Base-by-base conservation (phyloP, 768 basidiomycete genomes). In the Mycena galopus region DNA sequence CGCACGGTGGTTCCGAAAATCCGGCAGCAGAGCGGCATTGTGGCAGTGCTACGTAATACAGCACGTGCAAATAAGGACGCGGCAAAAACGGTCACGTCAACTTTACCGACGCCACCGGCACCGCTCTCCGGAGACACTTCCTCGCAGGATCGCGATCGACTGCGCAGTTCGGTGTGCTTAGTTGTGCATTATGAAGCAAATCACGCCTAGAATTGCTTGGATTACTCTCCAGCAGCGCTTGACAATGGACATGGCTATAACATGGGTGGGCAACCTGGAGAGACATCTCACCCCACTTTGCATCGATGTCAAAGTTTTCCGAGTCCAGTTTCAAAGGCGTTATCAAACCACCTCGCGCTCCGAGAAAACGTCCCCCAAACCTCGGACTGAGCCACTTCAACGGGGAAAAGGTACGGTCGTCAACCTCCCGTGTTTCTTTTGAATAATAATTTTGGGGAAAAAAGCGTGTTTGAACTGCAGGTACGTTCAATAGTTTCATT, bases 381-480 rank as follows among this genome's bases (percentile, higher is more conserved):
- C 76, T 27, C 74, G 74, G 8, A 73, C 71, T 6, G 74, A 75
- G 53, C 76, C 74, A 19, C 69, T 78, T 11, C 63, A 74, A 35
- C 73, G 77, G n/a, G 77, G 77, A 0, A 73, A 77, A n/a, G 44
- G 44, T 47, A n/a, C n/a, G n/a, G n/a, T n/a, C 6, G 19, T 47
- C n/a, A 3, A 47, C 7, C n/a, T 47, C n/a, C 4, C 8, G 35
- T 7, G 7, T 23, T n/a, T 47, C 21, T 47, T 16, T 2, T 11
- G 21, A 47, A 47, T 11, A 47, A 10, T n/a, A 6, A 47, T 21
- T 23, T n/a, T 11, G 7, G 39, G 11, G 11, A 14, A 16, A 3
- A 16, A 39, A 55, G 77, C 77, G n/a, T 78, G 77, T 69, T 59
- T 74, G 14, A 78, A 78, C 63, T 78, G 77, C 76, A 75, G 77